These are phyloP conservation scores for Pelargonium nanum DNA, from an alignment of 345 rosid species.

Conservation along the genomic window DNA sequence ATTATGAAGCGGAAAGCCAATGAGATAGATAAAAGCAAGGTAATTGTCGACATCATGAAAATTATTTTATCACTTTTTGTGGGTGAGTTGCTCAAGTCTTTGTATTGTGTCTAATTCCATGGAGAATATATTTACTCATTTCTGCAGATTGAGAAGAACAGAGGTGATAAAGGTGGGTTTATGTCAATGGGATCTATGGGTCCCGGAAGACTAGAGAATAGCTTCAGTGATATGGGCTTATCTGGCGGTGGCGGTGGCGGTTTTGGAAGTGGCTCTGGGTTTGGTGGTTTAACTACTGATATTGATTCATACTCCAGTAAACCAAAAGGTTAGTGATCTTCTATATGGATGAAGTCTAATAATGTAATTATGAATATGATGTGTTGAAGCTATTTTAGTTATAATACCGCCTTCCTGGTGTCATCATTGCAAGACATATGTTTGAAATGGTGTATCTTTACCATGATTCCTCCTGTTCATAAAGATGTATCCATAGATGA, in stretches of 20 bases:
- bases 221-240: slow-evolving; percentile 78
- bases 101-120: slow-evolving; percentile 9
- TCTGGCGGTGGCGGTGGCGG: slow-evolving; percentile 59
- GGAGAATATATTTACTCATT: slow-evolving; percentile 7
- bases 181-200: slow-evolving; percentile 69
- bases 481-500: too few species aligned
- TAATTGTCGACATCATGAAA: slow-evolving; percentile 13
- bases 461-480: too few species aligned
- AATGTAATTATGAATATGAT: background rate
- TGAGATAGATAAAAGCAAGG: slow-evolving; percentile 99
- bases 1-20: slow-evolving; percentile 97
- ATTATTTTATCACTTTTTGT: background rate
- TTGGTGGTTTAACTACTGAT: slow-evolving; percentile 59
- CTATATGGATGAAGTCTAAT: background rate
- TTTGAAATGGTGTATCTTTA: too few species aligned
- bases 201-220: slow-evolving; percentile 75
- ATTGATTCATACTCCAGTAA: slow-evolving; percentile 63
- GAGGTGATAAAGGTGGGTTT: slow-evolving; percentile 84
- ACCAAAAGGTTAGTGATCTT: slow-evolving; percentile 58
- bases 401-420: too few species aligned
- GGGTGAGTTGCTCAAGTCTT: background rate
- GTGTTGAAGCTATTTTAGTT: too few species aligned
- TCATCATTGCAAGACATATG: too few species aligned
- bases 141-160: slow-evolving; percentile 85
- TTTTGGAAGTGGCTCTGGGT: slow-evolving; percentile 76